Evolutionary conservation across 306 rosid species (phyloP).

Genomic region (Cucurbita ficifolia): DNA sequence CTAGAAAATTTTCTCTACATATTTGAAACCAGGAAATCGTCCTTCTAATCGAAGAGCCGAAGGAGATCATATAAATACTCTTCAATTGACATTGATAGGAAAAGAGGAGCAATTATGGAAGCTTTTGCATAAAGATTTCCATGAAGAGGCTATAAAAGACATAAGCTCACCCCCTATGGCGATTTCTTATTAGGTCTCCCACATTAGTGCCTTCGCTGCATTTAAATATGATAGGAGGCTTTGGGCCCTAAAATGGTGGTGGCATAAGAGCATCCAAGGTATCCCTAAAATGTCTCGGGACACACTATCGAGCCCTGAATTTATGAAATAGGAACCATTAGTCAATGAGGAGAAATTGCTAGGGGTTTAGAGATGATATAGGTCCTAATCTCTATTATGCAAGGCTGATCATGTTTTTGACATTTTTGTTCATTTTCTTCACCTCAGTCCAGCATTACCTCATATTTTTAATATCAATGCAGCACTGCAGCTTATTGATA

Average conservation of each 20-base stretch:
- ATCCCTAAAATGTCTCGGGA: not conserved
- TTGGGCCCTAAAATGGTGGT: not conserved
- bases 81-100: not conserved
- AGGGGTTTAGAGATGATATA: not conserved
- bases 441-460: too few relatives aligned
- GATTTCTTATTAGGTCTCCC: not conserved
- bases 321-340: not conserved
- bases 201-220: not conserved
- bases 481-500: too few relatives aligned
- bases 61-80: not conserved
- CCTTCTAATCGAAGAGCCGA: not conserved
- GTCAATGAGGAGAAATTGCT: not conserved
- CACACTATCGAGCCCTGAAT: not conserved
- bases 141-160: not conserved
- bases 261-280: not conserved
- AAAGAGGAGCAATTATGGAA: not conserved
- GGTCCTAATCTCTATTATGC: too few relatives aligned
- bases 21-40: not conserved
- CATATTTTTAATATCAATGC: too few relatives aligned
- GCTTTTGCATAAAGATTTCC: not conserved
- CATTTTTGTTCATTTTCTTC: too few relatives aligned
- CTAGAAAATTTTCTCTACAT: not conserved
- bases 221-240: not conserved
- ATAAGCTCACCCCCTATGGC: not conserved
- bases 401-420: too few relatives aligned